A percentile compares a stretch with the other conserved stretches of the same genome.
Evolutionary conservation across 495 filamentous ascomycete species (phyloP).

Genomic region (Stereocaulon alpinum): DNA sequence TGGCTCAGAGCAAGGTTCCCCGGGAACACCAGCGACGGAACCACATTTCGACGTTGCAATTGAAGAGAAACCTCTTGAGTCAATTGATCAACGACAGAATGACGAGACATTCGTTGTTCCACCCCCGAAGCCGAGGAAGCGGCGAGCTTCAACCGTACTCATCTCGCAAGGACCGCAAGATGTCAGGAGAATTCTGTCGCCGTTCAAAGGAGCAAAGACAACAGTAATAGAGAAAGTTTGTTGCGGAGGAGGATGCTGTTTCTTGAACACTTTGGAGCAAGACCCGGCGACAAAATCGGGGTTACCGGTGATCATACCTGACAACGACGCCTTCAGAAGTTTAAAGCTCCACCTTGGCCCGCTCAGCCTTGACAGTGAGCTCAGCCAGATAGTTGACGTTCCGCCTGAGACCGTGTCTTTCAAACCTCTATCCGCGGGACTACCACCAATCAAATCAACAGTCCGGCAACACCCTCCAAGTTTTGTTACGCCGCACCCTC

Average conservation of each 20-base stretch:
- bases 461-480: slow-evolving; percentile 53
- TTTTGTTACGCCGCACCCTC: slow-evolving; percentile 92
- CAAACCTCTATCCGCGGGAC: slow-evolving; percentile 32
- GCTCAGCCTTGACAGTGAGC: slow-evolving; percentile 54
- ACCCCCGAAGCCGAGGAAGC: slow-evolving; percentile 30
- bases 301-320: slow-evolving; percentile 52
- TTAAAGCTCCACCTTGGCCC: slow-evolving; percentile 65
- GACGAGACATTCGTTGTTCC: slow-evolving; percentile 24
- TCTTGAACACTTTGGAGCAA: slow-evolving; percentile 49
- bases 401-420: slow-evolving; percentile 67
- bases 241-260: slow-evolving; percentile 91
- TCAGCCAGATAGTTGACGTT: slow-evolving; percentile 58
- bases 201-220: slow-evolving; percentile 33
- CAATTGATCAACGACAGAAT: slow-evolving; percentile 28
- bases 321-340: slow-evolving; percentile 75
- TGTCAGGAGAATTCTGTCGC: slow-evolving; percentile 51
- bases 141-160: slow-evolving; percentile 71
- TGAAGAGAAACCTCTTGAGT: slow-evolving; percentile 20
- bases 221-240: slow-evolving; percentile 55
- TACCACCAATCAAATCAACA: slow-evolving; percentile 17
- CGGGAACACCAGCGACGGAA: slow-evolving; percentile 45
- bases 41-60: slow-evolving; percentile 31
- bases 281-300: slow-evolving; percentile 44
- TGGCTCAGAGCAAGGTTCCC: slow-evolving; percentile 35
- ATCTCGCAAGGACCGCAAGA: slow-evolving; percentile 67